Evolutionary conservation across 116 monocot genomes (phyloP), one percentile per base, ranked within the genome.

Genomic region (Phalaenopsis hybrid): DNA sequence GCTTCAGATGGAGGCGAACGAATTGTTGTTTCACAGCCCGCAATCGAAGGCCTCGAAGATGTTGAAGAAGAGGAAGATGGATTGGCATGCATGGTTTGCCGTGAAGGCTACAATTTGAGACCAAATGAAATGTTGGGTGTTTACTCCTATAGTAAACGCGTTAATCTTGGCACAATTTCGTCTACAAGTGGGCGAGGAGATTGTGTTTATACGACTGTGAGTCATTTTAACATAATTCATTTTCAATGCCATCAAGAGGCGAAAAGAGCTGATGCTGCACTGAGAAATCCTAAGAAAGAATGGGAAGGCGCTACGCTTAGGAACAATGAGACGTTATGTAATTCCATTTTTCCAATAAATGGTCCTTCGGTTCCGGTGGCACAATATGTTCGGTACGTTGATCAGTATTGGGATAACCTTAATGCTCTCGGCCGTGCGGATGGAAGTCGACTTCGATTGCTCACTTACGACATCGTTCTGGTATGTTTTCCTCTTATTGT

Each of bases 221-320:
- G 93, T 80, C 98, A 99, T 84, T 99, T 99, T 82, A 99, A 95
- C 81, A 92, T 93, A 69, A 99, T 99, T 63, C 98, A 99, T 86
- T 99, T 93, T 79, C 98, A 95, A 76, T 99, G 98, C 76, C 98
- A 99, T 86, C 98, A 92, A 82, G 98, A 99, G 81, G 98, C 98
- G 37, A 95, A 95, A 82, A 82, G 98, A 46, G 95, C 93, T 41
- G 98, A 99, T 85, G 93, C 93, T 58, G 92, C 90, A 0, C 80
- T 95, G 48, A 99, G 82, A 80, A 99, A 88, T 79, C 98, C 98
- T 0, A 99, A 99, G 82, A 99, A 95, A 74, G 98, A 99, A 84
- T 99, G 98, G 98, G 98, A 95, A 34, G 98, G 98, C 21, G 98
- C 98, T 65, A 89, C 98, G 52, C 81, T 99, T 28, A 93, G 98